phyloP scores from a whole-genome alignment of 352 stramenopile genomes.

The Pythium aphanidermatum region DNA sequence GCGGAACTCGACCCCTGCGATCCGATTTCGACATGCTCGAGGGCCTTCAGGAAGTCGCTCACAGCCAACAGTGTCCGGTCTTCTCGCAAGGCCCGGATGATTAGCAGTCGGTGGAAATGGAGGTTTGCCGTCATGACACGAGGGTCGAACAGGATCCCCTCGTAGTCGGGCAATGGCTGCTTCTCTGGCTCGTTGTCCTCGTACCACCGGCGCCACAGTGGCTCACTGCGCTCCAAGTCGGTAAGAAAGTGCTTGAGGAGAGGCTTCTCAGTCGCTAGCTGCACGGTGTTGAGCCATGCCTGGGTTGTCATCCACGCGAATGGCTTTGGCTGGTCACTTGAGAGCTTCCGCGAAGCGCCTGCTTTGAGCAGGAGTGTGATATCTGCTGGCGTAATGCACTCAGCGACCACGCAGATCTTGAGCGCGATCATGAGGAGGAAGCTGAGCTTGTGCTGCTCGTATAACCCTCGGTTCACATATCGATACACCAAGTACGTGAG shows the following conservation, averaged over 20 bases:
- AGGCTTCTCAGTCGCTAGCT: conserved; percentile 59
- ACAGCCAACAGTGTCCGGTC: conserved; percentile 71
- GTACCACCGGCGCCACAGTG: conserved; percentile 66
- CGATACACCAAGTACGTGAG: conserved; percentile 80
- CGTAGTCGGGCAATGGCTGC: conserved; percentile 58
- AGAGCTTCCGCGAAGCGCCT: conserved; percentile 53
- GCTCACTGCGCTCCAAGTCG: conserved; percentile 67
- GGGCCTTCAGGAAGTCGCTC: conserved; percentile 51
- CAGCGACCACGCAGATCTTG: conserved; percentile 69
- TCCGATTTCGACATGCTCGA: conserved; percentile 55
- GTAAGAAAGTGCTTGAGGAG: conserved; percentile 56
- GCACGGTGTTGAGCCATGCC: conserved; percentile 64
- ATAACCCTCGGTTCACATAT: conserved; percentile 71
- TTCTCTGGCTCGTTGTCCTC: conserved; percentile 77
- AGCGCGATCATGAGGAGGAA: conserved; percentile 66
- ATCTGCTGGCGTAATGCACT: conserved; percentile 44
- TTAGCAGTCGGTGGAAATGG: conserved; percentile 61
- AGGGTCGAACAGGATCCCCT: conserved; percentile 55
- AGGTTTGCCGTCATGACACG: conserved; percentile 55
- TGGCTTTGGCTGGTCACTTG: conserved; percentile 61
- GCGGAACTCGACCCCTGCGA: conserved; percentile 22
- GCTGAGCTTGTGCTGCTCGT: conserved; percentile 66
- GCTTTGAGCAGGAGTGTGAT: conserved; percentile 72
- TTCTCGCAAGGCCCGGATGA: conserved; percentile 63
- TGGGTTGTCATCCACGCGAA: conserved; percentile 62